Evolutionary conservation across 1,284 basidiomycete species (phyloP).

Genomic region (Trichosporon sp.): DNA sequence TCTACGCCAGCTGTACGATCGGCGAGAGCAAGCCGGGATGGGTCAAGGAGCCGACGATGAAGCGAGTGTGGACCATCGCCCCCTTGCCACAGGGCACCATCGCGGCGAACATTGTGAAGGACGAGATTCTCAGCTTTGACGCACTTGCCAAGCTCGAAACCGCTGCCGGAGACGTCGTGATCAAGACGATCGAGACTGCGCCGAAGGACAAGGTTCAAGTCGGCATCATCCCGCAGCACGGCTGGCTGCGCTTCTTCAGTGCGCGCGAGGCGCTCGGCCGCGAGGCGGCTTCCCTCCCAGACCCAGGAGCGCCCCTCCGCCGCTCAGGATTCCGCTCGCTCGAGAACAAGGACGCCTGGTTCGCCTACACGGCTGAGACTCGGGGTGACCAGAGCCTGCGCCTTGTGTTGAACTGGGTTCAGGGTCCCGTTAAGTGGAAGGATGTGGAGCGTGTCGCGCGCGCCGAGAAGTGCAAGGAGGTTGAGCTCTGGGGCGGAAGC

Average conservation of each 20-base stretch:
- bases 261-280: constrained; percentile 17
- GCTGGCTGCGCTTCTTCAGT: constrained; percentile 23
- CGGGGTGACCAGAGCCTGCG: not conserved
- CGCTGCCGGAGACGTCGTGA: not conserved
- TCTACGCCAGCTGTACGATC: constrained; percentile 40
- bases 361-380: constrained; percentile 8
- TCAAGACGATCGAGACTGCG: not conserved
- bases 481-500: constrained; percentile 28
- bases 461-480: constrained; percentile 17
- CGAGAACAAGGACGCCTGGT: not conserved
- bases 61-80: constrained; percentile 16
- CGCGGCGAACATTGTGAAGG: not conserved
- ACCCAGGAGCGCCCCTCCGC: not conserved
- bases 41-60: constrained; percentile 11
- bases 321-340: not conserved
- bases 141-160: not conserved
- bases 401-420: constrained; percentile 11
- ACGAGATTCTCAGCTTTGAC: constrained; percentile 15
- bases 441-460: constrained; percentile 20
- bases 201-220: not conserved
- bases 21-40: constrained; percentile 22
- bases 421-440: constrained; percentile 16
- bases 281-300: not conserved
- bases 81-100: not conserved
- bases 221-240: constrained; percentile 23